Conservation (phyloP, 495 filamentous ascomycete genomes). For the Aspergillus nanangensis region DNA sequence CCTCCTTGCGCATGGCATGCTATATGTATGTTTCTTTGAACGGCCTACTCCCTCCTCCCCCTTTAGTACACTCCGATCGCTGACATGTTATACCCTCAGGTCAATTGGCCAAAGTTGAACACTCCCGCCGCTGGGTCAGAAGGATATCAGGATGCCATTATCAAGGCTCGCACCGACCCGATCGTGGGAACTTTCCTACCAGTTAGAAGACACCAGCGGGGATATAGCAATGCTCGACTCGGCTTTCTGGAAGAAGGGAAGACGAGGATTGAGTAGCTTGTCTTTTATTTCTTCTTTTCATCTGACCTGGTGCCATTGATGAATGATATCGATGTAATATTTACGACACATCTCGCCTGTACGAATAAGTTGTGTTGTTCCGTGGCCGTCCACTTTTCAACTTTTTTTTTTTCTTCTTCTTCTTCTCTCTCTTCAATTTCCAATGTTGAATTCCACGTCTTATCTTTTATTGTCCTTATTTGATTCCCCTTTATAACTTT, state of each 20-base stretch:
- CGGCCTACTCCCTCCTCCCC: background rate
- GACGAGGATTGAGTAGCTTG: slow-evolving; percentile 78
- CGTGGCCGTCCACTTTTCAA: too few relatives aligned
- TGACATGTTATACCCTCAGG: slow-evolving; percentile 45
- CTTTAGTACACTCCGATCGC: background rate
- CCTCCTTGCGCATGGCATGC: slow-evolving; percentile 75
- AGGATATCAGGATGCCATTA: slow-evolving; percentile 82
- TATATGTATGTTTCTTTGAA: slow-evolving; percentile 67
- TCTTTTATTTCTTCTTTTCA: slow-evolving; percentile 1
- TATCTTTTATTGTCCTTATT: background rate
- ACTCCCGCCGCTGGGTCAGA: slow-evolving; percentile 79
- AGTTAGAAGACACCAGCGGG: slow-evolving; percentile 60
- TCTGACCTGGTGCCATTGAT: background rate
- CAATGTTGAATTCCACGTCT: slow-evolving; percentile 3
- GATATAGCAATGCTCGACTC: slow-evolving; percentile 71
- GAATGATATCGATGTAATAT: background rate
- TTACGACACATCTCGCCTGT: background rate
- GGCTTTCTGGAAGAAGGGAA: slow-evolving; percentile 90
- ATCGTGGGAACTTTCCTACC: slow-evolving; percentile 69
- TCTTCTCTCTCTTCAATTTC: slow-evolving; percentile 5
- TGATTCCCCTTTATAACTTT: background rate
- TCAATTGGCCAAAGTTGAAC: slow-evolving; percentile 96
- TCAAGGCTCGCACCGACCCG: slow-evolving; percentile 67
- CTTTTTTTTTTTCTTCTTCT: slow-evolving; percentile 12
- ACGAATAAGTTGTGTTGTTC: too few relatives aligned